Percentiles rank a stretch among this genome's conserved stretches.
phyloP scores from a whole-genome alignment of 2,329 filamentous ascomycete species.

The Alternaria postmessia region DNA sequence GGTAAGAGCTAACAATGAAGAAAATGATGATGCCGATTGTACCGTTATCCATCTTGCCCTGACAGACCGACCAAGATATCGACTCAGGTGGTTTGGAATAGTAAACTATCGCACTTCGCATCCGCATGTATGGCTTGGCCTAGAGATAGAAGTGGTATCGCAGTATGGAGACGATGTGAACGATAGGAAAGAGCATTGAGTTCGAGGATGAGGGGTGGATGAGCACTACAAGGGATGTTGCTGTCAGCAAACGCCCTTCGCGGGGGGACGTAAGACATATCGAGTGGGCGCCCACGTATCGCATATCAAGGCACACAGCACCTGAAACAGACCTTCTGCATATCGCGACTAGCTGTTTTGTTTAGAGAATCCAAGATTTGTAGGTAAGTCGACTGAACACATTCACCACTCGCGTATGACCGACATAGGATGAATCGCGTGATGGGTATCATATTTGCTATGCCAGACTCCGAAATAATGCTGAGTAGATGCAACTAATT shows the following conservation, averaged over 20 bases:
- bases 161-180: neutral
- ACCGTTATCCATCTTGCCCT: conserved; percentile 9
- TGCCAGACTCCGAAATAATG: neutral
- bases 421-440: neutral
- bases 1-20: conserved; percentile 18
- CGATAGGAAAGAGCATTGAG: neutral
- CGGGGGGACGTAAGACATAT: neutral
- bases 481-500: neutral
- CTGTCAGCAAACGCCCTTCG: conserved; percentile 4
- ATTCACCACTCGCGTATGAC: neutral
- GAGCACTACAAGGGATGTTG: neutral
- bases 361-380: neutral
- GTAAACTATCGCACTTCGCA: neutral
- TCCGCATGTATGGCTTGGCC: neutral
- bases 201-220: neutral
- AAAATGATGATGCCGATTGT: conserved; percentile 19
- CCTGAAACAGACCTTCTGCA: neutral
- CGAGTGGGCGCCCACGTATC: neutral
- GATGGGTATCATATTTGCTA: conserved; percentile 15
- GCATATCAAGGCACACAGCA: neutral
- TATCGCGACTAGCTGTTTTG: neutral
- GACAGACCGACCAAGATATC: neutral
- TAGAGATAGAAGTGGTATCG: neutral
- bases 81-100: neutral
- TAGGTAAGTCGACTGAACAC: accelerated